Evolutionary conservation across 768 basidiomycete genomes (phyloP).

Genomic region (Candolleomyces efflorescens): DNA sequence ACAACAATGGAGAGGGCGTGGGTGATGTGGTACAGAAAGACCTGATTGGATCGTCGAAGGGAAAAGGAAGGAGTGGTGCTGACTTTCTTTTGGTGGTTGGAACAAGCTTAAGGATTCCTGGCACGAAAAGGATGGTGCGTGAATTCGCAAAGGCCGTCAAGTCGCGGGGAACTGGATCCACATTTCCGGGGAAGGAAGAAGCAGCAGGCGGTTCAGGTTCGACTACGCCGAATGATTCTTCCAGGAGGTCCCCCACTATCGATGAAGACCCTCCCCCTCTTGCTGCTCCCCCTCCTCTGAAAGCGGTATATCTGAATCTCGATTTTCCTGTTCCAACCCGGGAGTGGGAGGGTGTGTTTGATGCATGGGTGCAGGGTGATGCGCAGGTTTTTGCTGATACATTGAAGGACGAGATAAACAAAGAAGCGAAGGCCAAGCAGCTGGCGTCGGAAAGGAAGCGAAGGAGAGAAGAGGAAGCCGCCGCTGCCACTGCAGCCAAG

Average conservation of each 20-base stretch:
- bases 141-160: slow-evolving; percentile 81
- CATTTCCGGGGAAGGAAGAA: slow-evolving; percentile 29
- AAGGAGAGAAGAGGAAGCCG: slow-evolving; percentile 48
- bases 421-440: slow-evolving; percentile 51
- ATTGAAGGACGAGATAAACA: slow-evolving; percentile 54
- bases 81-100: slow-evolving; percentile 88
- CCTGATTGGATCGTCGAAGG: slow-evolving; percentile 63
- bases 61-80: slow-evolving; percentile 67
- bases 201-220: slow-evolving; percentile 15
- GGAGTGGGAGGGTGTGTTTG: slow-evolving; percentile 90
- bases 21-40: slow-evolving; percentile 83
- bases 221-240: slow-evolving; percentile 25
- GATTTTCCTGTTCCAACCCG: slow-evolving; percentile 82
- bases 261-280: slow-evolving; percentile 40
- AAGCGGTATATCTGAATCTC: slow-evolving; percentile 78
- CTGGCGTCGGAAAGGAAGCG: slow-evolving; percentile 51
- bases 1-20: slow-evolving; percentile 83
- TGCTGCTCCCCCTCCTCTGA: slow-evolving; percentile 32
- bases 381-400: slow-evolving; percentile 72
- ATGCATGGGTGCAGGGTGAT: slow-evolving; percentile 87
- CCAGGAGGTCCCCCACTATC: slow-evolving; percentile 34
- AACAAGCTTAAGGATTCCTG: slow-evolving; percentile 84
- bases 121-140: slow-evolving; percentile 87
- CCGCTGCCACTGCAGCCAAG: slow-evolving; percentile 8
- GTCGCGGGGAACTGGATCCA: slow-evolving; percentile 34